Evolutionary conservation across 2,329 filamentous ascomycete species (phyloP).

Genomic region (Hirsutella thompsonii): DNA sequence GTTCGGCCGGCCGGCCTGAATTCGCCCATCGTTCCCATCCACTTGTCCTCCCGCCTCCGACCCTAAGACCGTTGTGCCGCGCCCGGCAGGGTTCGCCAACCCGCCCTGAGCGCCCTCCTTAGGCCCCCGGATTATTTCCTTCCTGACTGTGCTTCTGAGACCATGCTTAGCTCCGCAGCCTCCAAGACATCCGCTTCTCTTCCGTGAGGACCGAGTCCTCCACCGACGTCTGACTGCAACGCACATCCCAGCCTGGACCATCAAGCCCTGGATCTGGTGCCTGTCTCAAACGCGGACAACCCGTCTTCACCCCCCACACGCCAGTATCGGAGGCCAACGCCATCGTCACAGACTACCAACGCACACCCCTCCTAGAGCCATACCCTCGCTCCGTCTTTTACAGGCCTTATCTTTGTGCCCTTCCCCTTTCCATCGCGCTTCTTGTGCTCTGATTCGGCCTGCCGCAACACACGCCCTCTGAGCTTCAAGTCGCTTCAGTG

Average conservation of each 20-base stretch:
- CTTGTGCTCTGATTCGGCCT: neutral
- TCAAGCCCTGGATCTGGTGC: slow-evolving; percentile 1
- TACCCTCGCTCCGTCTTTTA: neutral
- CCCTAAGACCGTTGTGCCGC: neutral
- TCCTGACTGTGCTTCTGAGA: neutral
- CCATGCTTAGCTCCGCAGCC: neutral
- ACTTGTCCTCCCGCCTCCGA: neutral
- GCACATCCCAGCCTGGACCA: slow-evolving; percentile 1
- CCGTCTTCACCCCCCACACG: slow-evolving; percentile 2
- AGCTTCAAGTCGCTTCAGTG: no score
- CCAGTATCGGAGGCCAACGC: neutral
- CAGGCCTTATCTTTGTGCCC: neutral
- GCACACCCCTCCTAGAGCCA: neutral
- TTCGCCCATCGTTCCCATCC: neutral
- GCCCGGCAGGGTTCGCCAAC: neutral
- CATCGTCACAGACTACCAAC: neutral
- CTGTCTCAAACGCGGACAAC: slow-evolving; percentile 4
- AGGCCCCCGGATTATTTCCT: neutral
- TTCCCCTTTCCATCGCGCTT: neutral
- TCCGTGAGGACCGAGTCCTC: neutral
- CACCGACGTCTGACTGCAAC: neutral
- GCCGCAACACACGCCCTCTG: neutral
- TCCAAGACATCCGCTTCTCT: slow-evolving; percentile 1
- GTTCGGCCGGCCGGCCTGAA: no score
- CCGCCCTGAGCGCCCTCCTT: neutral